phyloP scores from a whole-genome alignment of 129 eudicot genomes.

The Pulicaria dysenterica region DNA sequence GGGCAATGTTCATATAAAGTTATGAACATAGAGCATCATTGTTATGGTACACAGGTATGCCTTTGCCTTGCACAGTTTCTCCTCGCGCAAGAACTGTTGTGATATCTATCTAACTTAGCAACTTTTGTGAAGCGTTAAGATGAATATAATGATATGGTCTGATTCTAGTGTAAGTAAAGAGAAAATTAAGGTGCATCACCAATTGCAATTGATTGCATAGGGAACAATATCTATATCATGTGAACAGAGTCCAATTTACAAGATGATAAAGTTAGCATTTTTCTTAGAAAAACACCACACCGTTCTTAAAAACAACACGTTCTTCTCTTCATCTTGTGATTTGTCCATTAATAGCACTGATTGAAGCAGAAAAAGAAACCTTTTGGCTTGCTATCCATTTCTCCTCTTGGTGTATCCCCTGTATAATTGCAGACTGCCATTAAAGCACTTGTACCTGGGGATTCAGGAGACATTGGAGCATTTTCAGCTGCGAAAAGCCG shows the following conservation, averaged over 20 bases:
- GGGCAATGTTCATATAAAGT: no score
- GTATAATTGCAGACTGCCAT: constrained; percentile 47
- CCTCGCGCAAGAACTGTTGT: not conserved
- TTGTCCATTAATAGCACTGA: constrained; percentile 44
- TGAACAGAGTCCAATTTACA: constrained; percentile 34
- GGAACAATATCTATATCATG: constrained; percentile 35
- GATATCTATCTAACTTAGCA: no score
- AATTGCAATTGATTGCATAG: constrained; percentile 14
- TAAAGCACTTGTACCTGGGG: constrained; percentile 66
- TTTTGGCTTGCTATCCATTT: constrained; percentile 49
- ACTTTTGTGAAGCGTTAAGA: not conserved
- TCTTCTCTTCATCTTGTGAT: constrained; percentile 42
- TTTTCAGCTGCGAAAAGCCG: constrained; percentile 46
- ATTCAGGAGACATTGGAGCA: constrained; percentile 55
- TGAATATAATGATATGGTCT: constrained; percentile 3
- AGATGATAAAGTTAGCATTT: constrained; percentile 40
- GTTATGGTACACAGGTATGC: not conserved
- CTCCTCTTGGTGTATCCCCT: constrained; percentile 47
- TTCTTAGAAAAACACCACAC: constrained; percentile 45
- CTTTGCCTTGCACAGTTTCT: not conserved
- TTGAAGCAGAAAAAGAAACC: constrained; percentile 57
- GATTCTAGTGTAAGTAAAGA: constrained; percentile 11
- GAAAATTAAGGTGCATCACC: no score
- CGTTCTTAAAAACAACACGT: constrained; percentile 34
- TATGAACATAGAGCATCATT: no score